Conservation (phyloP, 129 eudicot genomes). For the Flaveria bidentis region DNA sequence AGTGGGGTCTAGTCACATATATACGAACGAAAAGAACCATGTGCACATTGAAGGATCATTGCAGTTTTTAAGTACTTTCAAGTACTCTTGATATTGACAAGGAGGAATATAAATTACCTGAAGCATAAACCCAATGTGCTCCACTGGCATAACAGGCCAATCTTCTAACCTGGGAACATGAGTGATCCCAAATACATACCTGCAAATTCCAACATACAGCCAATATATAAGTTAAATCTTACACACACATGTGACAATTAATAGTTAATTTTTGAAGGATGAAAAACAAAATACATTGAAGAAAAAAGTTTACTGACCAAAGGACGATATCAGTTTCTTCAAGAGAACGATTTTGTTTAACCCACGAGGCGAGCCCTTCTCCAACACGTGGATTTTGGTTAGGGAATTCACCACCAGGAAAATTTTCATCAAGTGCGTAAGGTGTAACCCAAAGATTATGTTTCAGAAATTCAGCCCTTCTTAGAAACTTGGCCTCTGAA, state of each 20-base stretch:
- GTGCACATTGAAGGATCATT: background rate
- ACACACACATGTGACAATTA: slow-evolving; percentile 8
- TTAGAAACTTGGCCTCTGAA: slow-evolving; percentile 77
- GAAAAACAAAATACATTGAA: background rate
- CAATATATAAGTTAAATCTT: background rate
- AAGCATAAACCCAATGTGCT: slow-evolving; percentile 19
- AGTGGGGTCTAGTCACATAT: background rate
- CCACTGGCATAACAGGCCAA: slow-evolving; percentile 93
- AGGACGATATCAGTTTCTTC: slow-evolving; percentile 84
- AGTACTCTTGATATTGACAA: background rate
- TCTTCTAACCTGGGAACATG: slow-evolving; percentile 95
- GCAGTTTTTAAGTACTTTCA: background rate
- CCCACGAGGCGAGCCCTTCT: slow-evolving; percentile 87
- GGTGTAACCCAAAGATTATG: slow-evolving; percentile 90
- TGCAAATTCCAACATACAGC: slow-evolving; percentile 22
- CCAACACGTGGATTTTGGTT: slow-evolving; percentile 95
- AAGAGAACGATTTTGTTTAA: slow-evolving; percentile 67
- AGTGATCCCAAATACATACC: slow-evolving; percentile 90
- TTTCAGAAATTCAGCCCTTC: slow-evolving; percentile 84
- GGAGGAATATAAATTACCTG: background rate
- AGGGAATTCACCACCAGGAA: slow-evolving; percentile 93
- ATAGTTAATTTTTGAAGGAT: background rate
- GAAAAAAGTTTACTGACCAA: slow-evolving; percentile 49
- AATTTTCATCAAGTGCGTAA: slow-evolving; percentile 67
- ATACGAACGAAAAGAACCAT: background rate